Conservation (phyloP, 2,329 filamentous ascomycete genomes). For the Sporothrix phasma region DNA sequence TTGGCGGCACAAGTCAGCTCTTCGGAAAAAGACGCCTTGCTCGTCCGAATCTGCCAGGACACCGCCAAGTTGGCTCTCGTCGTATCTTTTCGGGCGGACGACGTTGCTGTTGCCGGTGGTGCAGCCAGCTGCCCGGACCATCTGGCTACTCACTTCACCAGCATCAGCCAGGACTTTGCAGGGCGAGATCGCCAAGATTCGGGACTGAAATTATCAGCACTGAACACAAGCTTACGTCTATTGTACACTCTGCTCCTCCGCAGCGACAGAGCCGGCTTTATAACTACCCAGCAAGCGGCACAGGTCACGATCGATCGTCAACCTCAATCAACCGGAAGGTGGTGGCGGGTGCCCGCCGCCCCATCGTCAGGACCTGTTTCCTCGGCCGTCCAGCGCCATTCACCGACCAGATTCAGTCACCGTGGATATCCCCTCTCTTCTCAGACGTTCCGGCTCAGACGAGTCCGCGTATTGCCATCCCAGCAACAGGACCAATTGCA, state of each 20-base stretch:
- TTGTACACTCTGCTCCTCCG: not conserved
- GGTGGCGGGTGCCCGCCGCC: conserved; percentile 9
- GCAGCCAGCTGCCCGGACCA: not conserved
- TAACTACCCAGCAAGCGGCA: not conserved
- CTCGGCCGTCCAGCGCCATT: conserved; percentile 25
- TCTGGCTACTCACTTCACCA: not conserved
- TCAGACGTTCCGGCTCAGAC: conserved; percentile 67
- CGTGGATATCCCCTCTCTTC: conserved; percentile 90
- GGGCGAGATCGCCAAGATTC: not conserved
- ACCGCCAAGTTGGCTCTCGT: conserved; percentile 18
- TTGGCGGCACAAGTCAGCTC: not conserved
- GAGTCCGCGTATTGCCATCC: conserved; percentile 44
- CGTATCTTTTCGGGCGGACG: conserved; percentile 10
- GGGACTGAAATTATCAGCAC: not conserved
- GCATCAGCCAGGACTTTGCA: not conserved
- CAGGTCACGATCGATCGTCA: not conserved
- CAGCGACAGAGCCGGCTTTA: not conserved
- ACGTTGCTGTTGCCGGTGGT: conserved; percentile 14
- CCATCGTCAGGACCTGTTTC: not conserved
- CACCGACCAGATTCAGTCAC: conserved; percentile 46
- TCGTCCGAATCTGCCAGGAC: not conserved
- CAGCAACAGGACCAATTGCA: not conserved
- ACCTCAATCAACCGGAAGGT: not conserved
- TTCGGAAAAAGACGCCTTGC: not conserved
- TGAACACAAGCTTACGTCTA: not conserved